Conservation (phyloP, 2,329 filamentous ascomycete species). For the Alternaria metachromatica region DNA sequence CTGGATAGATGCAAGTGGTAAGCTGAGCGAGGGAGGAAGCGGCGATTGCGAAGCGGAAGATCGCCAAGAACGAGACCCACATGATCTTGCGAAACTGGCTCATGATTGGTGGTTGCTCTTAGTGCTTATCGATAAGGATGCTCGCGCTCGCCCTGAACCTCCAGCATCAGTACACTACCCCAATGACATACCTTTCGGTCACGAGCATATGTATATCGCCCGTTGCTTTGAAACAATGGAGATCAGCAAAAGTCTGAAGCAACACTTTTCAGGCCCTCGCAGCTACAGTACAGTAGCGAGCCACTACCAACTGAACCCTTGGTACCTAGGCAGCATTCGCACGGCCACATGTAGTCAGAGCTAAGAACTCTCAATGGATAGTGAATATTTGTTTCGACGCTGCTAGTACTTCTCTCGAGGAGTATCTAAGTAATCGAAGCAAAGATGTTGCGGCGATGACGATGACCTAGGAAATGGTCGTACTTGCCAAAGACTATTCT, state of each 20-base stretch:
- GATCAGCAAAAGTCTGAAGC: rapidly evolving
- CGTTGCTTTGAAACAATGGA: background rate
- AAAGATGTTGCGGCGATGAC: background rate
- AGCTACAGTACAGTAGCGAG: background rate
- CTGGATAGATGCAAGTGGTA: background rate
- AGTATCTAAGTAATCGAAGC: background rate
- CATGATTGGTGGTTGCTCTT: rapidly evolving
- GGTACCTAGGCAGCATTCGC: background rate
- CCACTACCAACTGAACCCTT: background rate
- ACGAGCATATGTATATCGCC: background rate
- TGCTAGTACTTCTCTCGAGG: background rate
- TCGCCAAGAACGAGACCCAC: background rate
- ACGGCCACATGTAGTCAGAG: background rate
- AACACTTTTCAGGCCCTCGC: background rate
- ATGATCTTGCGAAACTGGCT: background rate
- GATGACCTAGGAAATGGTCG: background rate
- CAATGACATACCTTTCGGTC: background rate
- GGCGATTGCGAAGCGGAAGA: background rate
- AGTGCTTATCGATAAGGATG: background rate
- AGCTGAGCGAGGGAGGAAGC: background rate
- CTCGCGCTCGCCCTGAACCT: background rate
- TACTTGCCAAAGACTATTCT: background rate
- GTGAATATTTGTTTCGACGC: background rate
- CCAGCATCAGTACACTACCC: background rate
- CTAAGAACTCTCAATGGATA: background rate